Evolutionary conservation across 495 filamentous ascomycete species (phyloP), one percentile per base, ranked within the genome.

Genomic region (Lichenothelia convexa): DNA sequence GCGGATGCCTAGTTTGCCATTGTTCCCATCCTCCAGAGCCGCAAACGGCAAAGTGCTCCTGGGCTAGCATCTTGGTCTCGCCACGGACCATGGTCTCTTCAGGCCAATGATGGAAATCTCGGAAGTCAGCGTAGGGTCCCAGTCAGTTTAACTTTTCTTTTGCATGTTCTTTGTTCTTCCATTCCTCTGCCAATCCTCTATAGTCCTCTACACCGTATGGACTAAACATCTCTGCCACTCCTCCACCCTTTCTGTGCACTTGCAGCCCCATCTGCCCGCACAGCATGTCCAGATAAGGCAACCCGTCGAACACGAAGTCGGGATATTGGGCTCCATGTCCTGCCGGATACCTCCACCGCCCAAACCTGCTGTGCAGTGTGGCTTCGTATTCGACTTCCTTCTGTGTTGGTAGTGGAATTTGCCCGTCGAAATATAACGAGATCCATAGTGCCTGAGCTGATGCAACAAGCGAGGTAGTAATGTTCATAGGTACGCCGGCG

Each of bases 281-380:
- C 54, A 86, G 43, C 43, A 81, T 42, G 54, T 87, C 82, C 3
- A 84, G 49, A 47, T 86, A 91, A n/a, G 81, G 75, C 30, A 85
- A 43, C 1, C 64, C 67, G 51, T 89, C 80, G 47, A 83, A 85
- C 33, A 78, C 72, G 39, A 82, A 70, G 45, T 82, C 78, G 0
- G 76, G 75, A 40, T 70, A 71, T 39, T 68, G 63, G 16, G 53
- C 53, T 0, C 76, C 78, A 37, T 67, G 71, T 2, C 78, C 79
- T 2, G 60, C 64, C 0, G 74, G 73, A 44, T 74, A 78, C 6
- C 80, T 58, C 69, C 72, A 79, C 41, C 66, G 66, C 0, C 78
- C 73, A 45, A 75, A 85, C 8, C 78, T 68, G 15, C 65, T 67
- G 46, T 74, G 62, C 38, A 87, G 54, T 11, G 70, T 60, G 0